Evolutionary conservation across 768 basidiomycete species (phyloP), one percentile per base, ranked within the genome.

Genomic region (Leucosporidium scottii): DNA sequence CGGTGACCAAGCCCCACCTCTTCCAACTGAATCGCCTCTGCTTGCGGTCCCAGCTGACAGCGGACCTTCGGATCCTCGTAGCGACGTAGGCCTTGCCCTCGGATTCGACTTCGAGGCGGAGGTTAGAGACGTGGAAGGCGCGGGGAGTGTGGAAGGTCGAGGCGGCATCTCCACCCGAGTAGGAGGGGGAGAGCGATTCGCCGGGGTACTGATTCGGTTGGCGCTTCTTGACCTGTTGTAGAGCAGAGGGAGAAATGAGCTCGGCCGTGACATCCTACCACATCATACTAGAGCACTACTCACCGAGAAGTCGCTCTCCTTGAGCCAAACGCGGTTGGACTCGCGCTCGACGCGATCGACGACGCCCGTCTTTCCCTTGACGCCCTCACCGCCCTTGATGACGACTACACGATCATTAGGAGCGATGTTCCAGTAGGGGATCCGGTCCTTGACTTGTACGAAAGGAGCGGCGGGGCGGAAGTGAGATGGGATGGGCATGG

Each of bases 381-480:
- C 48, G 0, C 59, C 65, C 18, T 34, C 23, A n/a, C 48, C 51
- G n/a, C 74, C 74, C 51, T 51, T 67, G 56, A 73, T 59, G 34
- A 74, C 53, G 36, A 64, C 69, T 25, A 74, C 74, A n/a, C 62
- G 61, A 61, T 74, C 74, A n/a, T 65, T 67, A 2, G 71, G 65
- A 0, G 67, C 66, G 64, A 74, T 53, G 63, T 74, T 66, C 74
- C 74, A 74, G 65, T 67, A 72, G 10, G 74, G 71, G 44, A 74
- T 66, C 50, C 74, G 74, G 60, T 74, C 74, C 65, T 74, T 73
- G 62, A 70, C 62, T 48, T 70, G 68, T 25, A 74, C 74, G 59
- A 70, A 74, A 23, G 30, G 44, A 18, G 71, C 67, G 48, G 36
- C 47, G 2, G 62, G 58, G 7, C 68, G 63, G 64, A 74, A 71